Base-by-base conservation (phyloP, 352 stramenopile genomes). In the Phytophthora pseudosyringae region DNA sequence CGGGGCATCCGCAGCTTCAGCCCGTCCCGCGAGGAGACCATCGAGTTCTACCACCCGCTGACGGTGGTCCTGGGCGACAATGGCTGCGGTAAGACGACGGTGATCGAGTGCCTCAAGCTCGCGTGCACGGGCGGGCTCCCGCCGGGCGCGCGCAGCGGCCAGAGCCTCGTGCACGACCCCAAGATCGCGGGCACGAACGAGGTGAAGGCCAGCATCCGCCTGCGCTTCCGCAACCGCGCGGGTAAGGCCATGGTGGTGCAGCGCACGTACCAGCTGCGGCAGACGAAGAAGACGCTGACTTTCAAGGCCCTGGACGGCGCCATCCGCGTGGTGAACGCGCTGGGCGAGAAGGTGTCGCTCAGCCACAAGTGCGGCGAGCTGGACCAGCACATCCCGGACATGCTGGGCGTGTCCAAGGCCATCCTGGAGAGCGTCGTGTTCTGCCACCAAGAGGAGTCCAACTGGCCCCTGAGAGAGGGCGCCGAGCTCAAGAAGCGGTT, bases 351-450 rank as follows among this genome's bases (percentile, higher is more conserved):
- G 55, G 80, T 98, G 26, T 94, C 78, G 39, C 83, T 98, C 38
- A 95, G 70, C 38, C 94, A 98, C 71, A 99, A 99, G 71, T 99
- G 97, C 59, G 87, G 81, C 21, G 95, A 99, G 68, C 74, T 99
- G 15, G 97, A 99, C 72, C 85, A 87, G 31, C 88, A 97, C 50
- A 95, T 99, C 41, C 97, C 97, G 0, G 78, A 97, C 21, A 89
- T 99, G 59, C 81, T 99, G 26, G 97, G 97, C 10, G 97, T 99
- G 11, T 98, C 92, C 2, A 98, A 98, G 61, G 91, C 98, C 4
- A 99, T 99, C 47, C 69, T 99, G 7, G 97, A 99, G 54, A 98
- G 98, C 68, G 98, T 99, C 16, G 97, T 99, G 28, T 99, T 99
- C 79, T 99, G 97, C 67, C 98, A 99, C 77, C 98, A 99, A 67